Evolutionary conservation across 2,329 filamentous ascomycete species (phyloP).

Genomic region (Microsporum audouinii): DNA sequence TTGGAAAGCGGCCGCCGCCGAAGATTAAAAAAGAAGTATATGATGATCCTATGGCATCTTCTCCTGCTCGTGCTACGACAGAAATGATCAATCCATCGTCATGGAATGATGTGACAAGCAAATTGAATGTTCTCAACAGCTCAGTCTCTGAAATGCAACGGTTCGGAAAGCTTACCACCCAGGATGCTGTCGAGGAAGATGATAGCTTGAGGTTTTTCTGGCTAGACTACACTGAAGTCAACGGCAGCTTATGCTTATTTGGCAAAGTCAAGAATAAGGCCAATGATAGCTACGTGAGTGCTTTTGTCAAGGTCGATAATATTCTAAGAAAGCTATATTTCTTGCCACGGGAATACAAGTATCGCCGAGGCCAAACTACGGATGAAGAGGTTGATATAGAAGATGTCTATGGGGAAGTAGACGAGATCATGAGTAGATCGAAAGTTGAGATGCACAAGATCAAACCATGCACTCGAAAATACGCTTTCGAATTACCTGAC

Average conservation of each 20-base stretch:
- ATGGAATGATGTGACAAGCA: constrained; percentile 80
- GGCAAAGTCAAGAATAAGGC: constrained; percentile 91
- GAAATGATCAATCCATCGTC: constrained; percentile 63
- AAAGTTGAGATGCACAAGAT: constrained; percentile 85
- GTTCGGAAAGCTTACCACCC: constrained; percentile 69
- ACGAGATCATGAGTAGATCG: constrained; percentile 74
- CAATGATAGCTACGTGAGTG: constrained; percentile 68
- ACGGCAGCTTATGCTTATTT: constrained; percentile 84
- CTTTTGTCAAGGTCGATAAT: constrained; percentile 93
- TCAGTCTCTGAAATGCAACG: constrained; percentile 49
- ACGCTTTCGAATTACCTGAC: constrained; percentile 82
- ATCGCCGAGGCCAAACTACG: constrained; percentile 53
- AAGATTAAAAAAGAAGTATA: constrained; percentile 59
- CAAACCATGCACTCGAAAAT: constrained; percentile 79
- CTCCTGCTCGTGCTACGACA: constrained; percentile 52
- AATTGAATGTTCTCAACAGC: constrained; percentile 72
- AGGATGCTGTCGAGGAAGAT: constrained; percentile 84
- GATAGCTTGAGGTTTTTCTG: constrained; percentile 91
- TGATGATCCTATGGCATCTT: constrained; percentile 64
- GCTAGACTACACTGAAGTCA: constrained; percentile 89
- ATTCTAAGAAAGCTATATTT: constrained; percentile 88
- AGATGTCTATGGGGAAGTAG: constrained; percentile 83
- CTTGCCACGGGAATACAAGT: constrained; percentile 59
- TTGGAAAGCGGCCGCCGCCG: constrained; percentile 65
- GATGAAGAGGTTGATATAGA: constrained; percentile 71